Conservation (phyloP, 2,329 filamentous ascomycete genomes). For the Botrytis galanthina region DNA sequence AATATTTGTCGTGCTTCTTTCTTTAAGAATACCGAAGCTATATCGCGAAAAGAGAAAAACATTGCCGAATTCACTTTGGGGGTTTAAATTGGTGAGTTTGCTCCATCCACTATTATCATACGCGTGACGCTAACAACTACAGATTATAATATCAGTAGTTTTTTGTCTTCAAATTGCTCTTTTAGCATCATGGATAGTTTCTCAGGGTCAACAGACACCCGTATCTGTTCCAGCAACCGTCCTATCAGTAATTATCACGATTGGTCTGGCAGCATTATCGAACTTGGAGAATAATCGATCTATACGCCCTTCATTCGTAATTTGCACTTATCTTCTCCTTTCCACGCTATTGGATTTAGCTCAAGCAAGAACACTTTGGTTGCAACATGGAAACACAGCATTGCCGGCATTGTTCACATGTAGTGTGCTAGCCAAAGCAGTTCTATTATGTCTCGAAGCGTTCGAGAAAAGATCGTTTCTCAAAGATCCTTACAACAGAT, state of each 20-base stretch:
- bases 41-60: not conserved
- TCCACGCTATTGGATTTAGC: conserved; percentile 22
- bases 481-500: not conserved
- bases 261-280: conserved; percentile 12
- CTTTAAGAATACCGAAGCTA: not conserved
- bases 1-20: conserved; percentile 6
- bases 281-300: conserved; percentile 24
- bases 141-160: not conserved
- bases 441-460: conserved; percentile 24
- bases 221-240: conserved; percentile 4
- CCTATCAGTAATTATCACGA: not conserved
- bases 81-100: not conserved
- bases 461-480: conserved; percentile 23
- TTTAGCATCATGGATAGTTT: not conserved
- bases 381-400: not conserved
- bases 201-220: not conserved
- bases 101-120: too few relatives aligned
- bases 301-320: conserved; percentile 21
- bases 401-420: conserved; percentile 17
- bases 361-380: conserved; percentile 23
- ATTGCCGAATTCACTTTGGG: conserved; percentile 1
- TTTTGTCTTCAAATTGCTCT: not conserved
- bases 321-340: conserved; percentile 22
- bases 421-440: conserved; percentile 16
- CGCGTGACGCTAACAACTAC: not conserved